Percentiles rank a stretch among this genome's conserved stretches.
Evolutionary conservation across 2,329 filamentous ascomycete genomes (phyloP).

Genomic region (Aspergillus niger): DNA sequence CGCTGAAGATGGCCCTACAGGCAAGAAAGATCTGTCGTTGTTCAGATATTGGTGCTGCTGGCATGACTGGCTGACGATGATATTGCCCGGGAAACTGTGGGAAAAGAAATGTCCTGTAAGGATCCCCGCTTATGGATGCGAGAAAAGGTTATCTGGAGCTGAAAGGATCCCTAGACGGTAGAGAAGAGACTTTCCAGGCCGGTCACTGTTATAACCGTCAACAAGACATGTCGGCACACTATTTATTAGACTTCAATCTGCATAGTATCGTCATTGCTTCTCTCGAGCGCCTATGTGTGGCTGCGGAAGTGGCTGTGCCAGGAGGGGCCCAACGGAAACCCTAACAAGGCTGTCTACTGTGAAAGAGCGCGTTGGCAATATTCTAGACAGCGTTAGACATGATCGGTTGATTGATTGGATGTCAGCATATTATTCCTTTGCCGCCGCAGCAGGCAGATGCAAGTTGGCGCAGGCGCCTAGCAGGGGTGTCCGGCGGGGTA

Average conservation of each 20-base stretch:
- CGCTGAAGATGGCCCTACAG: conserved; percentile 6
- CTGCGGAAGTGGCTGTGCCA: background rate
- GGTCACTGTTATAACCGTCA: no score
- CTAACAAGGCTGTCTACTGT: background rate
- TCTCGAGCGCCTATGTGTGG: background rate
- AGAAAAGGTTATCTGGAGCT: no score
- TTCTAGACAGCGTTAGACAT: no score
- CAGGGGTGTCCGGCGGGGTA: background rate
- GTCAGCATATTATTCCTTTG: background rate
- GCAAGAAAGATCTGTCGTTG: conserved; percentile 3
- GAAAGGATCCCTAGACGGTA: no score
- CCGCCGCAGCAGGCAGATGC: background rate
- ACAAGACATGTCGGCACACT: no score
- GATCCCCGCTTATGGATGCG: no score
- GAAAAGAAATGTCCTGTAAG: no score
- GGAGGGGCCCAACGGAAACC: background rate
- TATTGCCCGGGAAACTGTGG: no score
- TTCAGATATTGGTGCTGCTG: background rate
- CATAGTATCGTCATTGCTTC: background rate
- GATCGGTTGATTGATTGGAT: background rate
- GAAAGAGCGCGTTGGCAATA: no score
- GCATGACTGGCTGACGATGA: background rate
- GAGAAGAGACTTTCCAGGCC: no score
- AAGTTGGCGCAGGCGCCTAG: background rate
- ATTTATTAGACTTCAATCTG: no score